phyloP scores from a whole-genome alignment of 805 yeast species.

The Wickerhamiella azyma region DNA sequence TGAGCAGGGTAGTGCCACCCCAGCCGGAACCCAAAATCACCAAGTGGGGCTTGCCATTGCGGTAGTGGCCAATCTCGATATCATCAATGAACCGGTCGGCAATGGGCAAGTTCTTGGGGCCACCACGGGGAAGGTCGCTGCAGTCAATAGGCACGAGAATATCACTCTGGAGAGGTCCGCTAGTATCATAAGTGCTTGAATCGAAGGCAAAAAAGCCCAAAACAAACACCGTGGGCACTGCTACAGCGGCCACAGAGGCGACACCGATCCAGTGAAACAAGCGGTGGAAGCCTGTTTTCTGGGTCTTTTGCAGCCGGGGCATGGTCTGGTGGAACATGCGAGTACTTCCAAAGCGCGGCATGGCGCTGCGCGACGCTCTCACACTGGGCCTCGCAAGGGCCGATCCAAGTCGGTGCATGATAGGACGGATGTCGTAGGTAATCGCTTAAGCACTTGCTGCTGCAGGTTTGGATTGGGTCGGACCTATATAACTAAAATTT shows the following conservation, averaged over 20 bases:
- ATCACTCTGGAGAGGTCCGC: conserved; percentile 25
- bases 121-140: conserved; percentile 43
- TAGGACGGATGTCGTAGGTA: not conserved
- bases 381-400: not conserved
- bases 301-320: not conserved
- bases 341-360: not conserved
- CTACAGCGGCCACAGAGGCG: conserved; percentile 10
- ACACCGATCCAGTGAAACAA: conserved; percentile 2
- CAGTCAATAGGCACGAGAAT: conserved; percentile 41
- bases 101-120: conserved; percentile 59
- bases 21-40: conserved; percentile 59
- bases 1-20: conserved; percentile 52
- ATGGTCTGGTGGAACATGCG: not conserved
- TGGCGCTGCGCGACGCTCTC: not conserved
- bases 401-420: not conserved
- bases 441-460: not conserved
- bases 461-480: not conserved
- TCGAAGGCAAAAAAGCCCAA: conserved; percentile 49
- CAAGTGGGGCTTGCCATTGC: conserved; percentile 36
- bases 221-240: conserved; percentile 23
- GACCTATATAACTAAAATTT: too few relatives aligned
- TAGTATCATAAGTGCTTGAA: conserved; percentile 41
- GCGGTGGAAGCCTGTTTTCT: not conserved
- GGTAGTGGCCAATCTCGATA: conserved; percentile 38
- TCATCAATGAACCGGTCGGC: conserved; percentile 43